Evolutionary conservation across 257 asterid species (phyloP).

Genomic region (Solanum ossicruentum): DNA sequence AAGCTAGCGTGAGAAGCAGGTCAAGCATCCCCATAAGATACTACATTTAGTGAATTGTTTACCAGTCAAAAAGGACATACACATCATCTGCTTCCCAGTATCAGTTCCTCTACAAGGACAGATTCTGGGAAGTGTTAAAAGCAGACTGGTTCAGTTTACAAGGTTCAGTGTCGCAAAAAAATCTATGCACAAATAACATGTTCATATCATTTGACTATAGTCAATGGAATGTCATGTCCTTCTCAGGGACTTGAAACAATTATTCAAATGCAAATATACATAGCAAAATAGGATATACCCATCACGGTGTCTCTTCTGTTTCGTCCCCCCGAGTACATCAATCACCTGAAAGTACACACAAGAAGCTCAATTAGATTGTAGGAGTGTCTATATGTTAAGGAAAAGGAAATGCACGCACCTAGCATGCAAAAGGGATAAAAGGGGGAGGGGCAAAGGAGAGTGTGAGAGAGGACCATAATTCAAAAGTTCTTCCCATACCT

Average conservation of each 20-base stretch:
- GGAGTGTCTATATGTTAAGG: background rate
- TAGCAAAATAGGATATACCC: conserved; percentile 32
- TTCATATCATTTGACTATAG: background rate
- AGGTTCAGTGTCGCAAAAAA: background rate
- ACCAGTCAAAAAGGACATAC: background rate
- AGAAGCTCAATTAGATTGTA: background rate
- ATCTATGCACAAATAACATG: background rate
- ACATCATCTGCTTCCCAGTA: background rate
- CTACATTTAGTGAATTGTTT: background rate
- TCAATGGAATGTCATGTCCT: background rate
- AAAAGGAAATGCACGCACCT: background rate
- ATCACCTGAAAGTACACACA: conserved; percentile 32
- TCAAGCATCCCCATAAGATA: background rate
- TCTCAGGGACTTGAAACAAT: background rate
- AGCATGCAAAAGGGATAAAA: no score
- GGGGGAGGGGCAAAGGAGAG: background rate
- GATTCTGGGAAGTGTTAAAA: background rate
- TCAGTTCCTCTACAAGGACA: background rate
- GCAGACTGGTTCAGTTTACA: background rate
- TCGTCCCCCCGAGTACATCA: conserved; percentile 66
- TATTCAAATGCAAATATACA: background rate
- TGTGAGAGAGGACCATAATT: background rate
- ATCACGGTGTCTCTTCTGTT: conserved; percentile 83
- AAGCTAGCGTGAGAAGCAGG: background rate
- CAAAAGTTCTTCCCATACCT: conserved; percentile 27